Evolutionary conservation across 2,329 filamentous ascomycete genomes (phyloP), one percentile per base, ranked within the genome.

Genomic region (Podosphaera xanthii): DNA sequence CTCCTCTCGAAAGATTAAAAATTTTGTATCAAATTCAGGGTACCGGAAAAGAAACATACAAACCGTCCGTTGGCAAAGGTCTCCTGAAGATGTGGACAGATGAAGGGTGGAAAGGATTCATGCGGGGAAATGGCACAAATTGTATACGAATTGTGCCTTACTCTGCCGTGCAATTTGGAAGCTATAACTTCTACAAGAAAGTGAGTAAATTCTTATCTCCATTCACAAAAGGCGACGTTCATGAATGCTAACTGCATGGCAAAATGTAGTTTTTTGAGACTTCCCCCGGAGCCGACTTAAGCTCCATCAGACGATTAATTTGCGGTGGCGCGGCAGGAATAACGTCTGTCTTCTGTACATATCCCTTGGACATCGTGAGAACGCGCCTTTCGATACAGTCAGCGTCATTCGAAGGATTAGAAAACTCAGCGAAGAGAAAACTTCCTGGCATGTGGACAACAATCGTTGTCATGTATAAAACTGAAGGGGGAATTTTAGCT

Each of bases 81-180:
- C 75, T 98, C 63, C 79, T 75, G 49, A 98, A 98, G 72, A 98
- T 98, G 85, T 95, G 91, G 83, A 83, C 77, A 66, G 92, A 98
- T 70, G 92, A 98, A 72, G 92, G 92, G 59, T 97, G 90, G 88
- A 83, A 82, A 70, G 92, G 92, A 0, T 94, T 97, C 72, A 94
- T 98, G 90, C 82, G 89, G 64, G 92, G 92, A 58, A 98, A 98
- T 70, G 92, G 92, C 63, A 96, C 90, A 62, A 98, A 98, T 72
- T 98, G 92, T 76, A 87, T 98, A 67, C 87, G 92, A 62, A 98
- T 98, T 65, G 88, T 98, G 58, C 92, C 92, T 3, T 98, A 98
- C 71, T 97, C 91, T 57, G 92, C 92, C 9, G 92, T 97, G 48
- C 92, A 98, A 69, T 98, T 98, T 71, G 91, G 91, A 65, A 94